Percentiles rank a stretch among this genome's conserved stretches.
phyloP scores from a whole-genome alignment of 176 grass and related monocot species.

The Avena sativa region DNA sequence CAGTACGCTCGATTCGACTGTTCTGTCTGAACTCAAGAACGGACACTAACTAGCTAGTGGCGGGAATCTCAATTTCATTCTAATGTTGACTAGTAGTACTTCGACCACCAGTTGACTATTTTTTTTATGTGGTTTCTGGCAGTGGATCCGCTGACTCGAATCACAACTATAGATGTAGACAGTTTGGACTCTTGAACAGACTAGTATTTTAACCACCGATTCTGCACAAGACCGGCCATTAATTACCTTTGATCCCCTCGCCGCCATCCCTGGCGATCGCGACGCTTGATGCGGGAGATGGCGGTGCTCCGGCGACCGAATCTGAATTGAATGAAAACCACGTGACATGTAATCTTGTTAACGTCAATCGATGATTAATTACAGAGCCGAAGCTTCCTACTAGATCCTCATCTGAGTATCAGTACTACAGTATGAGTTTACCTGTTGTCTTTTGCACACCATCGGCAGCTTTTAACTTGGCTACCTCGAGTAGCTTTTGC shows the following conservation, averaged over 20 bases:
- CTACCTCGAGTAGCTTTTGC: conserved; percentile 17
- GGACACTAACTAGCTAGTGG: neutral
- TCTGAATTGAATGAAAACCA: conserved; percentile 32
- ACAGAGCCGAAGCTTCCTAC: neutral
- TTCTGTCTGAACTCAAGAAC: neutral
- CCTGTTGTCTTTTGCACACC: neutral
- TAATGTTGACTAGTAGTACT: neutral
- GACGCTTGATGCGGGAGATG: neutral
- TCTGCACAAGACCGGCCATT: neutral
- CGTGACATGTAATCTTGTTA: neutral
- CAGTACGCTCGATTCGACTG: neutral
- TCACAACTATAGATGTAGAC: neutral
- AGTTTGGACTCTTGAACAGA: neutral
- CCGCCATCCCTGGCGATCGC: neutral
- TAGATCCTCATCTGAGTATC: neutral
- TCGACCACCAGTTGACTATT: neutral
- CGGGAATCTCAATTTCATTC: neutral
- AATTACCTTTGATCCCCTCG: conserved; percentile 14
- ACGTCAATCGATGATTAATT: neutral
- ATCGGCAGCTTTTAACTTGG: conserved; percentile 7
- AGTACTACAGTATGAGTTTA: neutral
- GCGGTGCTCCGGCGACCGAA: conserved; percentile 6
- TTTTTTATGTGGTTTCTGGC: neutral
- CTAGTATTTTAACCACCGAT: neutral
- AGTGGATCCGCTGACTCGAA: neutral